phyloP scores from a whole-genome alignment of 2,329 filamentous ascomycete species.

The Zymoseptoria pseudotritici region DNA sequence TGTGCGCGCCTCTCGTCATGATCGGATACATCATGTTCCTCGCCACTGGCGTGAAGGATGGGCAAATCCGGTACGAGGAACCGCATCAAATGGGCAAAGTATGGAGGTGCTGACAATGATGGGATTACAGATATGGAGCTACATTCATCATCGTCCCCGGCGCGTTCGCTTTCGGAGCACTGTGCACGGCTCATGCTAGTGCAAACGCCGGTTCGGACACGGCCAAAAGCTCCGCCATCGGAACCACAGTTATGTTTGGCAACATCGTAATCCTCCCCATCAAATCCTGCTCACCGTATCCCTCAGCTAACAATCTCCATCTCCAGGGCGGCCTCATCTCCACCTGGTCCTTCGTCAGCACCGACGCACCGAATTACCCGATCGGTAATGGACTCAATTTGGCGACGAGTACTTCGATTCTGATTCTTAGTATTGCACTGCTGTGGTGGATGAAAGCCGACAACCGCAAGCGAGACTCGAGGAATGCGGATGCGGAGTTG shows the following conservation, averaged over 20 bases:
- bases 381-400: constrained; percentile 67
- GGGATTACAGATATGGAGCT: constrained; percentile 36
- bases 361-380: constrained; percentile 57
- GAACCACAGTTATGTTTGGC: constrained; percentile 56
- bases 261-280: constrained; percentile 41
- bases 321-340: constrained; percentile 40
- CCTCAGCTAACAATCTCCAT: too few relatives aligned
- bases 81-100: constrained; percentile 55
- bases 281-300: too few relatives aligned
- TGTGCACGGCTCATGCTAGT: background rate
- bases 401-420: constrained; percentile 50
- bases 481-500: constrained; percentile 50
- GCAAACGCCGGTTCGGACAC: constrained; percentile 68
- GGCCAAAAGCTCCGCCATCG: constrained; percentile 59
- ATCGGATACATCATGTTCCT: constrained; percentile 65
- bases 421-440: constrained; percentile 45
- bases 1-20: constrained; percentile 57
- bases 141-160: constrained; percentile 52
- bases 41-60: constrained; percentile 37
- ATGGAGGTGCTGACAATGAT: background rate
- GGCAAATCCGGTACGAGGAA: constrained; percentile 58
- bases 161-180: constrained; percentile 58
- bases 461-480: constrained; percentile 51
- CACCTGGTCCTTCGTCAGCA: constrained; percentile 40
- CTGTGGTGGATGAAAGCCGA: constrained; percentile 56